These are phyloP conservation scores for Tylopilus vinaceipallidus DNA, from an alignment of 768 basidiomycete genomes.

Conservation along the genomic window DNA sequence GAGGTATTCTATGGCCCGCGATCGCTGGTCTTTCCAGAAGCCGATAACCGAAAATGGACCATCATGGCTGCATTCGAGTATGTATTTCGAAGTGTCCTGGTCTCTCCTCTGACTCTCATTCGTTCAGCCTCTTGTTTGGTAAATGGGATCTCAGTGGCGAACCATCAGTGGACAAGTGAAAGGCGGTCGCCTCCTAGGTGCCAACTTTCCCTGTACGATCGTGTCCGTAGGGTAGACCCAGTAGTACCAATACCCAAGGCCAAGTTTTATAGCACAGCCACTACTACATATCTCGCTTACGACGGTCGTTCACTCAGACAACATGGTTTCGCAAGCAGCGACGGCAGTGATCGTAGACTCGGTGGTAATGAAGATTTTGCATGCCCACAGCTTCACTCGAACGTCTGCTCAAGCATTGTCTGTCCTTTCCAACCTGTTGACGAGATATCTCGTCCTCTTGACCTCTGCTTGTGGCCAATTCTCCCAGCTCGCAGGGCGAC, in stretches of 20 bases:
- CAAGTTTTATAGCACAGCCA: conserved; percentile 16
- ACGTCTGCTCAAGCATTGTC: conserved; percentile 70
- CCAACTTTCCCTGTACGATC: too few relatives aligned
- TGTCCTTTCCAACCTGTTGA: conserved; percentile 71
- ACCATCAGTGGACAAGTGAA: conserved; percentile 12
- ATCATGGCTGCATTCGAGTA: conserved; percentile 92
- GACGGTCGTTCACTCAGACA: neutral
- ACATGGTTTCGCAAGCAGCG: conserved; percentile 39
- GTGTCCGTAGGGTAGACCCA: neutral
- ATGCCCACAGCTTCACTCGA: conserved; percentile 74
- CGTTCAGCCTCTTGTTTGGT: conserved; percentile 38
- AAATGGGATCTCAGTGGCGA: conserved; percentile 41
- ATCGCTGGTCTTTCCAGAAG: conserved; percentile 89
- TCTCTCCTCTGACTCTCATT: conserved; percentile 2
- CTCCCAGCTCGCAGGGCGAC: conserved; percentile 73
- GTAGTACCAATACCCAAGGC: neutral
- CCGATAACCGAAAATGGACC: conserved; percentile 97
- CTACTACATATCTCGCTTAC: neutral
- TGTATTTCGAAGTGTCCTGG: conserved; percentile 30
- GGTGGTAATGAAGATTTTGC: conserved; percentile 65
- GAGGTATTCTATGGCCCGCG: conserved; percentile 93
- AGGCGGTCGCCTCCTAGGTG: too few relatives aligned
- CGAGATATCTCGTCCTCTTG: conserved; percentile 68
- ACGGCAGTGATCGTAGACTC: conserved; percentile 65
- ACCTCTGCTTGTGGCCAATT: conserved; percentile 68